These are phyloP conservation scores for Scheffersomyces stipitis DNA, from an alignment of 805 yeast species.

Conservation along the genomic window DNA sequence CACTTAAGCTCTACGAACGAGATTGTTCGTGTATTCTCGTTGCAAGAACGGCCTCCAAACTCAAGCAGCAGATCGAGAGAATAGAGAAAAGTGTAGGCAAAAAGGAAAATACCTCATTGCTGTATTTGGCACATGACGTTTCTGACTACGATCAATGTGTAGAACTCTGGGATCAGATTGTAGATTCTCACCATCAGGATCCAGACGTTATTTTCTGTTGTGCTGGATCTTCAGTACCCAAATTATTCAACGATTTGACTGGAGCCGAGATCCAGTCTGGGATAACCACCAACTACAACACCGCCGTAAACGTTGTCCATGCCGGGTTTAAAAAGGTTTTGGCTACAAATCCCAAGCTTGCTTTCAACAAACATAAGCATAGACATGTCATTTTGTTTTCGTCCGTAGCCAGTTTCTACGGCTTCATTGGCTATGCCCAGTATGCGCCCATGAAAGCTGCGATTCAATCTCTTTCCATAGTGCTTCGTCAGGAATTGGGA, in stretches of 20 bases:
- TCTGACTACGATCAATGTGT: conserved; percentile 53
- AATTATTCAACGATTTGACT: conserved; percentile 67
- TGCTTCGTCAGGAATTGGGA: conserved; percentile 76
- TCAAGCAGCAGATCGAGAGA: conserved; percentile 47
- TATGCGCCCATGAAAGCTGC: conserved; percentile 92
- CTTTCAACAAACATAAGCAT: conserved; percentile 36
- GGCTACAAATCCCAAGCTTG: conserved; percentile 5
- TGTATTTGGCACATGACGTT: conserved; percentile 63
- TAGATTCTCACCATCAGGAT: conserved; percentile 19
- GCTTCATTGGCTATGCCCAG: conserved; percentile 88
- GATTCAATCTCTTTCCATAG: conserved; percentile 67
- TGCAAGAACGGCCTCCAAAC: conserved; percentile 69
- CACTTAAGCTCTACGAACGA: conserved; percentile 49
- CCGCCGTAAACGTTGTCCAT: conserved; percentile 73
- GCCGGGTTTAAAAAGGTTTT: conserved; percentile 48
- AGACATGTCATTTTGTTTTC: conserved; percentile 60
- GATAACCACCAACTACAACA: conserved; percentile 65
- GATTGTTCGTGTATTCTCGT: conserved; percentile 72
- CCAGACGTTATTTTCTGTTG: conserved; percentile 83
- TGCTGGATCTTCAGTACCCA: conserved; percentile 85
- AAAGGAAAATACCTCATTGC: conserved; percentile 14
- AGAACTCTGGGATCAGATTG: conserved; percentile 39
- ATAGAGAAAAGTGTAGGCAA: conserved; percentile 33
- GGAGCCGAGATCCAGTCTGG: conserved; percentile 60
- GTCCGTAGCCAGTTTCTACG: conserved; percentile 78